Conservation (phyloP, 768 basidiomycete species). For the Suillus hirtellus region DNA sequence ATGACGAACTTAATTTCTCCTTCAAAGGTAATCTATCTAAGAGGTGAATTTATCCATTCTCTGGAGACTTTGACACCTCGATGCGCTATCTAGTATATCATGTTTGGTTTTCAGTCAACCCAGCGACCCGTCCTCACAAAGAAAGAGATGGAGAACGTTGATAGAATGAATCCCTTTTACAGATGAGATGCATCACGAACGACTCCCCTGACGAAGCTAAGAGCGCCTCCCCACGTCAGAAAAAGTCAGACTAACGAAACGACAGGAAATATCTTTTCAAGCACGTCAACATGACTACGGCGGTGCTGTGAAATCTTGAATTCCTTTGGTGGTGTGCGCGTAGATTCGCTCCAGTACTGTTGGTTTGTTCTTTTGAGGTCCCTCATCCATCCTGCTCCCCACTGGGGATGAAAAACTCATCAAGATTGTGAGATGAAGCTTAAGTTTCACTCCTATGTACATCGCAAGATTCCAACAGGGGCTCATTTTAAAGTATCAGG, state of each 20-base stretch:
- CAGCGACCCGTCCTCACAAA: neutral
- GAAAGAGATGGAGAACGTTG: neutral
- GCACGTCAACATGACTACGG: neutral
- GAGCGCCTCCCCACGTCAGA: neutral
- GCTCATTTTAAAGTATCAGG: too few relatives aligned
- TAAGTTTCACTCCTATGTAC: too few relatives aligned
- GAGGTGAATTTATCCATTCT: neutral
- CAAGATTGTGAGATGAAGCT: too few relatives aligned
- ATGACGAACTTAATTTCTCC: neutral
- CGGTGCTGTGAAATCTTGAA: neutral
- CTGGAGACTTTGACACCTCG: neutral
- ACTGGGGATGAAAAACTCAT: too few relatives aligned
- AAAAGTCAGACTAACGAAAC: neutral
- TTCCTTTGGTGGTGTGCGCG: too few relatives aligned
- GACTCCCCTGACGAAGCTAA: neutral
- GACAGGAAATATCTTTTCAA: neutral
- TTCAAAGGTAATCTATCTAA: neutral
- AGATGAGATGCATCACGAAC: neutral
- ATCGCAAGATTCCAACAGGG: too few relatives aligned
- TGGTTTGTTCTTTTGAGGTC: too few relatives aligned
- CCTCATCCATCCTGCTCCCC: too few relatives aligned
- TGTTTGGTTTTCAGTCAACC: neutral
- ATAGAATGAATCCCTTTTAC: neutral
- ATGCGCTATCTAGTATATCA: neutral
- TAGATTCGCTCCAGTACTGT: too few relatives aligned